A percentile compares a stretch with the other conserved stretches of the same genome.
phyloP scores from a whole-genome alignment of 805 yeast genomes.

The Ogataea zsoltii region DNA sequence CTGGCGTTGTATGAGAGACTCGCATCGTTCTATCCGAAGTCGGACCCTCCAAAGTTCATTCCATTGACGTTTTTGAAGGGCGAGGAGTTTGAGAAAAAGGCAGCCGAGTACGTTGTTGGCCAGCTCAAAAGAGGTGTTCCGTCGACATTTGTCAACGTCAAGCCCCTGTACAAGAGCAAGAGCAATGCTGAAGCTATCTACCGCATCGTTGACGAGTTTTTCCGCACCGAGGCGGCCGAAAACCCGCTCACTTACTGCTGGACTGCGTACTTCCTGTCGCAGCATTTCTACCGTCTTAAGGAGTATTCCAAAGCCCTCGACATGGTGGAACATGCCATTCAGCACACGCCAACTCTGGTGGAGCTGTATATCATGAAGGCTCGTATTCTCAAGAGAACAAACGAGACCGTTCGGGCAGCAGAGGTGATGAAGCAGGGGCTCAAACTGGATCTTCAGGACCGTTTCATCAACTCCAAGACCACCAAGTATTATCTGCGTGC shows the following conservation, averaged over 20 bases:
- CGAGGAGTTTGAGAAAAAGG: conserved; percentile 44
- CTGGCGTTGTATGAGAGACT: conserved; percentile 64
- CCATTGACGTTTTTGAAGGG: conserved; percentile 75
- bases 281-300: conserved; percentile 63
- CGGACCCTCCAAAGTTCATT: conserved; percentile 76
- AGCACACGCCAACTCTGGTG: conserved; percentile 79
- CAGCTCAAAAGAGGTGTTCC: conserved; percentile 85
- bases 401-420: conserved; percentile 63
- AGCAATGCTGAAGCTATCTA: conserved; percentile 45
- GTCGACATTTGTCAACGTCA: conserved; percentile 81
- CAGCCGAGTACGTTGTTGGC: conserved; percentile 52
- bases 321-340: conserved; percentile 61
- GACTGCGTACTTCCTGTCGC: conserved; percentile 77
- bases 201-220: conserved; percentile 53
- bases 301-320: conserved; percentile 55
- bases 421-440: conserved; percentile 70
- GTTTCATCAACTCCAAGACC: conserved; percentile 87
- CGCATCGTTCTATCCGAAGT: conserved; percentile 70
- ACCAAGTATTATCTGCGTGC: conserved; percentile 83
- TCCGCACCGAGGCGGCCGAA: conserved; percentile 27
- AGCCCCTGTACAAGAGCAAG: conserved; percentile 65
- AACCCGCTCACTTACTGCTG: conserved; percentile 56
- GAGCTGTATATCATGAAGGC: conserved; percentile 83
- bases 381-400: conserved; percentile 70
- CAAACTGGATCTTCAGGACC: conserved; percentile 78